phyloP scores from a whole-genome alignment of 306 rosid genomes.

The Prunus mira region DNA sequence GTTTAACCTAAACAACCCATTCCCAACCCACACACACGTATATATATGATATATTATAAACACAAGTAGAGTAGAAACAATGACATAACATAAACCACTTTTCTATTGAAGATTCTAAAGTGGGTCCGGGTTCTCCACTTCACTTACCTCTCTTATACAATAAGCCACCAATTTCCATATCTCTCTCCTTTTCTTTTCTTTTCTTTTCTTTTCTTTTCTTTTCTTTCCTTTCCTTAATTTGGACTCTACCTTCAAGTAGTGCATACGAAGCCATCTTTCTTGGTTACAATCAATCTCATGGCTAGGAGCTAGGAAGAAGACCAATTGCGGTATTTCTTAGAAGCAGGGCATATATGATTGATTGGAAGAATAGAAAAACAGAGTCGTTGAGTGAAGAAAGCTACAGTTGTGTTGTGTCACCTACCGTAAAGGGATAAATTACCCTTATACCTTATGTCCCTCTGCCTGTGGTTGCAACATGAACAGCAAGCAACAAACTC shows the following conservation, averaged over 20 bases:
- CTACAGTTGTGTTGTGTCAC: neutral
- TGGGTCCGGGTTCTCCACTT: slow-evolving; percentile 24
- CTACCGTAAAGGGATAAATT: neutral
- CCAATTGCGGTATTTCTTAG: slow-evolving; percentile 57
- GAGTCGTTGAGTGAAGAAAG: slow-evolving; percentile 36
- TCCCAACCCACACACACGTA: slow-evolving; percentile 1
- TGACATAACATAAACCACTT: slow-evolving; percentile 39
- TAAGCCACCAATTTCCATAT: slow-evolving; percentile 35
- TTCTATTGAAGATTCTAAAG: slow-evolving; percentile 18
- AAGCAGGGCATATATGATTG: slow-evolving; percentile 52
- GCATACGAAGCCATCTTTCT: slow-evolving; percentile 45
- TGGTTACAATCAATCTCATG: slow-evolving; percentile 34
- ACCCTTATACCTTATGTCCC: neutral
- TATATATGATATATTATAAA: neutral
- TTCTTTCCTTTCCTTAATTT: slow-evolving; percentile 52
- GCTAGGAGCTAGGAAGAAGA: slow-evolving; percentile 24
- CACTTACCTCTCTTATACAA: slow-evolving; percentile 67
- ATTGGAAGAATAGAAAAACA: slow-evolving; percentile 34
- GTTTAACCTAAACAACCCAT: slow-evolving; percentile 17
- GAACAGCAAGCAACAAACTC: slow-evolving; percentile 14
- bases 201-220: neutral
- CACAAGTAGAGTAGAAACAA: neutral
- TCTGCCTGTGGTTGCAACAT: neutral
- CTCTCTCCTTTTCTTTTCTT: neutral
- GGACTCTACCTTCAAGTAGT: slow-evolving; percentile 67